Conservation (phyloP, 2,329 filamentous ascomycete species). For the Epichloe brachyelytri region DNA sequence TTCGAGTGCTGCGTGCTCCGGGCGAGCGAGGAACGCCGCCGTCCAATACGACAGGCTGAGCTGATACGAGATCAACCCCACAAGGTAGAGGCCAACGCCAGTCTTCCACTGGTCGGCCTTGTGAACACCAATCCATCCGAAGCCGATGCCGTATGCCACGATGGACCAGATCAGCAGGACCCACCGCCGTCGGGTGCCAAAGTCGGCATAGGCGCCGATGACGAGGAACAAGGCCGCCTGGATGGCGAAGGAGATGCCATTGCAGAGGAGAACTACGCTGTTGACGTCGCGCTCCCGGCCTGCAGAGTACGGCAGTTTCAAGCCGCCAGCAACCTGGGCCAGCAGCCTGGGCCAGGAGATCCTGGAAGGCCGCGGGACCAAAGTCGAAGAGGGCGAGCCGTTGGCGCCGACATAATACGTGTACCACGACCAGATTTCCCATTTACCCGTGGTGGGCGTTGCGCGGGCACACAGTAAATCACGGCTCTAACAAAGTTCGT, state of each 20-base stretch:
- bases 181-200: conserved; percentile 50
- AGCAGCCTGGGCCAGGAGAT: conserved; percentile 45
- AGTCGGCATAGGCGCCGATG: conserved; percentile 45
- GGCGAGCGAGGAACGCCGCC: conserved; percentile 36
- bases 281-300: conserved; percentile 47
- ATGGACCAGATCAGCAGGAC: conserved; percentile 49
- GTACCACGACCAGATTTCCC: conserved; percentile 17
- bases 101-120: conserved; percentile 44
- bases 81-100: conserved; percentile 50
- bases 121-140: conserved; percentile 55
- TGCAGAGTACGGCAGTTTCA: conserved; percentile 39
- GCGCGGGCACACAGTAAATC: too few relatives aligned
- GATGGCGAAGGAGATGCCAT: conserved; percentile 55
- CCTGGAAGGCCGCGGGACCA: conserved; percentile 51
- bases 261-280: conserved; percentile 50
- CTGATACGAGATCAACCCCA: conserved; percentile 54
- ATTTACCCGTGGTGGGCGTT: conserved; percentile 10
- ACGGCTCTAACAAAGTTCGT: too few relatives aligned
- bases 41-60: conserved; percentile 58
- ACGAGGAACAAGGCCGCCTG: conserved; percentile 45
- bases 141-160: conserved; percentile 49
- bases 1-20: conserved; percentile 22
- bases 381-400: conserved; percentile 51
- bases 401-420: conserved; percentile 55
- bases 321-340: conserved; percentile 37